Percentiles rank a stretch among this genome's conserved stretches.
Conservation (phyloP, 306 rosid genomes). For the Prosopis cineraria region DNA sequence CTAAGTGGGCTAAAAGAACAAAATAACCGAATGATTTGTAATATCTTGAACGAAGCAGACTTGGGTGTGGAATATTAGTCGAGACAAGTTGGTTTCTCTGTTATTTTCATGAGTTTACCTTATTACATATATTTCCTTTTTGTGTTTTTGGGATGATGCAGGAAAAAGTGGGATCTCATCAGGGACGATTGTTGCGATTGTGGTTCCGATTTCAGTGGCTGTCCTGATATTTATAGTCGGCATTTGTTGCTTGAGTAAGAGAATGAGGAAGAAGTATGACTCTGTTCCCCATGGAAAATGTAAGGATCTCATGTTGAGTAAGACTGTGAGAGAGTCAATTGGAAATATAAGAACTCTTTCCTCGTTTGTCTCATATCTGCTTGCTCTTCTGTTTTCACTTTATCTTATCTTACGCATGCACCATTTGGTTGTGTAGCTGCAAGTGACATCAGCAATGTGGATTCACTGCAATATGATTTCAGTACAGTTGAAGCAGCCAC, state of each 20-base stretch:
- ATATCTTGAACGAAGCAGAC: neutral
- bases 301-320: slow-evolving; percentile 6
- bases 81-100: neutral
- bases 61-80: neutral
- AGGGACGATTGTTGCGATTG: slow-evolving; percentile 39
- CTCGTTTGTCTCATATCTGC: neutral
- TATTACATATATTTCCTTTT: neutral
- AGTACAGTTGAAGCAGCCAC: slow-evolving; percentile 47
- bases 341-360: neutral
- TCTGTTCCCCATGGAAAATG: slow-evolving; percentile 29
- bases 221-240: slow-evolving; percentile 21
- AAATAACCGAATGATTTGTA: neutral
- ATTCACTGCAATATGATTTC: slow-evolving; percentile 51
- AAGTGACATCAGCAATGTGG: slow-evolving; percentile 27
- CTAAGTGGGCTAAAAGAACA: neutral
- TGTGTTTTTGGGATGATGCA: slow-evolving; percentile 12
- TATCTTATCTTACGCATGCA: slow-evolving; percentile 2
- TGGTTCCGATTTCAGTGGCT: slow-evolving; percentile 38
- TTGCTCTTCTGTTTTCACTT: neutral
- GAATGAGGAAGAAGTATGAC: slow-evolving; percentile 25
- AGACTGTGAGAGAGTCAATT: neutral
- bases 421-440: slow-evolving; percentile 25
- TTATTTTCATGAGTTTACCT: neutral
- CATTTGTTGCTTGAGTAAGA: slow-evolving; percentile 34
- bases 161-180: slow-evolving; percentile 33